Percentiles rank a stretch among this genome's conserved stretches.
Evolutionary conservation across 495 filamentous ascomycete species (phyloP).

Genomic region (Trichoderma erinaceum): DNA sequence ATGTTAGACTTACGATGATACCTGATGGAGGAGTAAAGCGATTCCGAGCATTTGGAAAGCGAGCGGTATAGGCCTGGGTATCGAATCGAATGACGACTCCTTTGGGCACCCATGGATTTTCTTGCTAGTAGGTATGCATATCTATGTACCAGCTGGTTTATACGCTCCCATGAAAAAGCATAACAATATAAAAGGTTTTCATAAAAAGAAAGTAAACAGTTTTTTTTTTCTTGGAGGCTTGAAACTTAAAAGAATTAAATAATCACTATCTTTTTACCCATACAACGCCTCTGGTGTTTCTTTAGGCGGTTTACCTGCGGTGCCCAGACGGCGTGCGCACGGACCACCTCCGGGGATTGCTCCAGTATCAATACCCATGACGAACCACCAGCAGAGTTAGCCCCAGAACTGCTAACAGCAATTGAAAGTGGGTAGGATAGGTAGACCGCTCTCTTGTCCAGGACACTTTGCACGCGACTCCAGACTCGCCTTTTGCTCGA

Average conservation of each 20-base stretch:
- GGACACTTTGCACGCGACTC: slow-evolving; percentile 1
- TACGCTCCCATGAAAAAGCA: too few relatives aligned
- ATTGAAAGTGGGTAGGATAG: slow-evolving; percentile 7
- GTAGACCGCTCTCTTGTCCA: slow-evolving; percentile 12
- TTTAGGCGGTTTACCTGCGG: background rate
- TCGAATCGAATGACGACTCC: background rate
- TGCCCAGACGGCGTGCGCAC: background rate
- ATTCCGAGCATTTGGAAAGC: slow-evolving; percentile 70
- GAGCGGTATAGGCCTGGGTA: slow-evolving; percentile 32
- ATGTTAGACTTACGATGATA: slow-evolving; percentile 84
- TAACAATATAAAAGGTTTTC: too few relatives aligned
- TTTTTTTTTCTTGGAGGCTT: too few relatives aligned
- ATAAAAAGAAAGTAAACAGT: too few relatives aligned
- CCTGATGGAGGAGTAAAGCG: slow-evolving; percentile 91
- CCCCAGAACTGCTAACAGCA: background rate
- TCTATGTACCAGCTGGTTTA: background rate
- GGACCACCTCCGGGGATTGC: background rate
- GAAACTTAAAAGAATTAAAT: too few relatives aligned
- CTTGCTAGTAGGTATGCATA: background rate
- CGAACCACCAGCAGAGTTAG: background rate
- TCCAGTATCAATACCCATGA: background rate
- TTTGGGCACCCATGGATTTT: background rate
- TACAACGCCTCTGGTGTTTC: too few relatives aligned
- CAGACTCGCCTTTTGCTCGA: background rate
- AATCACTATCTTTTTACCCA: too few relatives aligned